These are phyloP conservation scores for Salvia miltiorrhiza DNA, from an alignment of 257 asterid genomes.

Conservation along the genomic window DNA sequence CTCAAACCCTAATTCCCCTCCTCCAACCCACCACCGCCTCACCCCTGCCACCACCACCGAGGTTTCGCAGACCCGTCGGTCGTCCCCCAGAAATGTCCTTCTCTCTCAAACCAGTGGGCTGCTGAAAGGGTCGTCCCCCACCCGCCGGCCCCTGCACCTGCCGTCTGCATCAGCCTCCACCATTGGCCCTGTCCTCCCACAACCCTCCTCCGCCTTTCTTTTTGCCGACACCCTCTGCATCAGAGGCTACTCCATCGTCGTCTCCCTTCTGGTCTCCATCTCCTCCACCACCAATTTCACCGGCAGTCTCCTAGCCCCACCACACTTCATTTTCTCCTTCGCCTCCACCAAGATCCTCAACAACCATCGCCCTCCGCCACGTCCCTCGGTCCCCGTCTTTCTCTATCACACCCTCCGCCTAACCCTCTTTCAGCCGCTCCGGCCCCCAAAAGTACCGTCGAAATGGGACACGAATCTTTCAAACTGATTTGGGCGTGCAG, in stretches of 20 bases:
- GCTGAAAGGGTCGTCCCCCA: no score
- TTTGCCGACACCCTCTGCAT: slow-evolving; percentile 54
- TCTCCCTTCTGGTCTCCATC: slow-evolving; percentile 43
- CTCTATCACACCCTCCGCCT: slow-evolving; percentile 57
- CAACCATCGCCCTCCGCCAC: slow-evolving; percentile 47
- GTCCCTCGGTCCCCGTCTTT: slow-evolving; percentile 55
- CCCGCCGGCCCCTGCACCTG: neutral
- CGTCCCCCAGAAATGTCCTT: no score
- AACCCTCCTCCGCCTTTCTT: slow-evolving; percentile 42
- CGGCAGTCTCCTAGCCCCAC: slow-evolving; percentile 64
- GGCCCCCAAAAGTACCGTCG: no score
- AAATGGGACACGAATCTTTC: no score
- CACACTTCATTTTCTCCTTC: slow-evolving; percentile 60
- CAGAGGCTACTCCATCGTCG: slow-evolving; percentile 63
- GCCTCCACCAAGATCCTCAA: slow-evolving; percentile 40
- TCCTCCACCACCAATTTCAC: slow-evolving; percentile 48
- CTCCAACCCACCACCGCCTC: no score
- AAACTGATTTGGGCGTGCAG: no score
- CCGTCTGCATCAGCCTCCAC: slow-evolving; percentile 36
- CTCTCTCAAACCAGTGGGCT: no score
- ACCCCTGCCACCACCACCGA: no score
- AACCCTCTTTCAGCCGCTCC: no score
- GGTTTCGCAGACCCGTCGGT: no score
- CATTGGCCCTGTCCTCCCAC: slow-evolving; percentile 6
- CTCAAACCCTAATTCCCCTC: no score